Evolutionary conservation across 2,329 filamentous ascomycete species (phyloP).

Genomic region (Diaporthe caulivora): DNA sequence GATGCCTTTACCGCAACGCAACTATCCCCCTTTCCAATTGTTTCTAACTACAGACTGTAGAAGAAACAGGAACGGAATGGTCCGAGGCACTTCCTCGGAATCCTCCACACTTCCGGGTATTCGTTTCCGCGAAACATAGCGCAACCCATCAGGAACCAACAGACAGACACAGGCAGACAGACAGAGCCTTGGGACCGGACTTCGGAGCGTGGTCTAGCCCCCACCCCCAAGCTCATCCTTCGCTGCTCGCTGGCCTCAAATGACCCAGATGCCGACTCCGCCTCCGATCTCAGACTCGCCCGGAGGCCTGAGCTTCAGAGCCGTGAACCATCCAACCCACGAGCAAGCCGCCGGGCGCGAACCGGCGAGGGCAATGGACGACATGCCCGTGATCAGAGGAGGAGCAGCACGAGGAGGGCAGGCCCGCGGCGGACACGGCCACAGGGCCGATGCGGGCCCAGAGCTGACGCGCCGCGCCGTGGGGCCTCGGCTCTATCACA

Average conservation of each 20-base stretch:
- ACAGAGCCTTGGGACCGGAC: neutral
- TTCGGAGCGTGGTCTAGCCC: neutral
- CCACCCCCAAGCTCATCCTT: constrained; percentile 22
- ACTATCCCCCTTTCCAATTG: neutral
- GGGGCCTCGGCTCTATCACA: constrained; percentile 48
- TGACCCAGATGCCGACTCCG: constrained; percentile 12
- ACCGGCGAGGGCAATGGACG: constrained; percentile 6
- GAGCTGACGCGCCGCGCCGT: constrained; percentile 28
- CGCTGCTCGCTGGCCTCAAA: neutral
- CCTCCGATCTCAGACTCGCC: constrained; percentile 2
- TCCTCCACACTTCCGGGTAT: neutral
- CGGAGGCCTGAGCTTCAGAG: constrained; percentile 11
- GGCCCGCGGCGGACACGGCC: neutral
- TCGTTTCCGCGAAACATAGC: constrained; percentile 4
- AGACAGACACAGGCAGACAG: neutral
- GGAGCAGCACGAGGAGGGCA: neutral
- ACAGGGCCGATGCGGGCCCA: neutral
- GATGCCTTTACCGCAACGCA: neutral
- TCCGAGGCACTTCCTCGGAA: neutral
- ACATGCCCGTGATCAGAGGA: constrained; percentile 15
- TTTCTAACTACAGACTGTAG: neutral
- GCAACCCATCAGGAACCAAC: neutral
- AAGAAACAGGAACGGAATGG: neutral
- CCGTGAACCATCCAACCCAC: constrained; percentile 3
- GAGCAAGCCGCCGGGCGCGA: neutral